These are phyloP conservation scores for Colletotrichum incanum DNA, from an alignment of 2,329 filamentous ascomycete genomes.

Conservation along the genomic window DNA sequence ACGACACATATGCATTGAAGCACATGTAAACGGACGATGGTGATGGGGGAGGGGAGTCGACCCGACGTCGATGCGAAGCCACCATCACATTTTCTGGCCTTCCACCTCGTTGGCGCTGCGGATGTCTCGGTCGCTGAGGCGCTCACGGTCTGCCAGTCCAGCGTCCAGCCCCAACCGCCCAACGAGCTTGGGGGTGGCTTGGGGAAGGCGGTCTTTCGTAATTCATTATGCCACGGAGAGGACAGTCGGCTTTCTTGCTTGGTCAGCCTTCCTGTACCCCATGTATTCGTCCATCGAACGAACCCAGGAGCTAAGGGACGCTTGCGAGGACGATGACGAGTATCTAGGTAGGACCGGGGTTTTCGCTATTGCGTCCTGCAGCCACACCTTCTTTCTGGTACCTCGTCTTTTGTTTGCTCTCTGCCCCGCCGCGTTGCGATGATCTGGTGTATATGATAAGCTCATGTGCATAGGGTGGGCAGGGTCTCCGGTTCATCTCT, in stretches of 20 bases:
- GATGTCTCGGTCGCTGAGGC: slow-evolving; percentile 7
- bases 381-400: slow-evolving; percentile 32
- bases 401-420: background rate
- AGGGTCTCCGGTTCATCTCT: background rate
- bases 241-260: background rate
- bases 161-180: background rate
- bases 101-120: background rate
- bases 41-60: background rate
- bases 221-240: background rate
- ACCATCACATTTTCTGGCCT: background rate
- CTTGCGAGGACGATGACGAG: background rate
- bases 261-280: background rate
- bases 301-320: background rate
- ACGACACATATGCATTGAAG: background rate
- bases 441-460: background rate
- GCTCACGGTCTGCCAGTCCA: background rate
- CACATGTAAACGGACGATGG: background rate
- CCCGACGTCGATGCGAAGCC: background rate
- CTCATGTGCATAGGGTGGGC: background rate
- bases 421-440: background rate
- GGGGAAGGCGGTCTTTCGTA: background rate
- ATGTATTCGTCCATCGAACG: background rate
- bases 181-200: background rate
- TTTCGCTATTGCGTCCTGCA: slow-evolving; percentile 16
- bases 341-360: background rate